Base-by-base conservation (phyloP, 805 yeast genomes). In the Torulaspora franciscae region DNA sequence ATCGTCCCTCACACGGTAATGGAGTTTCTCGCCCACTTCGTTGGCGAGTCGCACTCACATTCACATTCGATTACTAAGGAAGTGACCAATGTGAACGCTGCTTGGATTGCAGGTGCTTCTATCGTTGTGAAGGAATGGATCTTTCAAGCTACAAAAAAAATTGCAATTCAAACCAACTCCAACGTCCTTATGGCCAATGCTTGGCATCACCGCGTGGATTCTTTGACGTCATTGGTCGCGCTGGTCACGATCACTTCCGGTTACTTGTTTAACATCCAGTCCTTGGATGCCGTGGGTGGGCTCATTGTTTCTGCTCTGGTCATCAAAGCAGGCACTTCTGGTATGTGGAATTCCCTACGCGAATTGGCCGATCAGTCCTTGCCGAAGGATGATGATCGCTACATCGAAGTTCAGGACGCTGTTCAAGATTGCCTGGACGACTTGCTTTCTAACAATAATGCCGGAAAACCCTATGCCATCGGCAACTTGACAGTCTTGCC, bases 161-260 rank as follows among this genome's bases (percentile, higher is more conserved):
- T 93, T 17, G 99, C 97, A 1, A 71, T 73, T 39, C 71, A 76
- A 49, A 76, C 87, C 24, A 85, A 86, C 59, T 88, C 96, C 0
- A 87, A 88, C 50, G 98, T 93, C 3, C 73, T 93, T 38, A 80
- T 87, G 40, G 99, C 99, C 3, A 93, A 93, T 61, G 99, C 99
- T 3, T 93, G 99, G 98, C 99, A 93, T 64, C 99, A 93, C 62
- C 75, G 99, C 51, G 93, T 91, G 8, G 99, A 93, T 61, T 84
- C 95, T 0, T 64, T 93, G 55, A 95, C 98, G 1, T 87, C 97
- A 0, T 73, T 84, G 17, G 98, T 91, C 6, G 97, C 98, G 0
- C 74, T 91, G 15, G 76, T 81, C 3, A 89, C 98, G 1, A 93
- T 93, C 41, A 77, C 95, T 0, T 81, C 90, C 1, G 95, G 96